A percentile compares a stretch with the other conserved stretches of the same genome.
Evolutionary conservation across 805 yeast species (phyloP).

Genomic region (Naumovozyma baii): DNA sequence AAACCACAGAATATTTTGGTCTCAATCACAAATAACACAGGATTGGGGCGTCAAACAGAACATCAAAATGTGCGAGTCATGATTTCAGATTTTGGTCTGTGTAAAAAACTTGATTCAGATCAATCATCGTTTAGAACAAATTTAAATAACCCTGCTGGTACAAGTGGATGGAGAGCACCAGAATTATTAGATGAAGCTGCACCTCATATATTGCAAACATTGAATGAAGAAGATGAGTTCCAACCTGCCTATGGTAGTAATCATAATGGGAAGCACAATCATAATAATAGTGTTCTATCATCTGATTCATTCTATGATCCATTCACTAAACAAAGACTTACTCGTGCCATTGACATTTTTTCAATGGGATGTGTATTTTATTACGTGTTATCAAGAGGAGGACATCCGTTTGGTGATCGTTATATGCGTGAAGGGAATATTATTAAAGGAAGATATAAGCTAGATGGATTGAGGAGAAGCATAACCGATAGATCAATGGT

Average conservation of each 20-base stretch:
- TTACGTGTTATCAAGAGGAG: slow-evolving; percentile 72
- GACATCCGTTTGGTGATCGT: slow-evolving; percentile 92
- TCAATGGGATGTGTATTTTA: slow-evolving; percentile 91
- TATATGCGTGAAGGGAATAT: slow-evolving; percentile 85
- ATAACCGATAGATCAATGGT: slow-evolving; percentile 21
- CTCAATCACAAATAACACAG: slow-evolving; percentile 48
- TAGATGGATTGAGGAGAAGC: slow-evolving; percentile 33
- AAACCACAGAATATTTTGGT: slow-evolving; percentile 91
- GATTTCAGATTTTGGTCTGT: slow-evolving; percentile 92
- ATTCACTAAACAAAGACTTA: slow-evolving; percentile 48
- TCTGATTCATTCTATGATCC: slow-evolving; percentile 29
- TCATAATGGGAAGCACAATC: slow-evolving; percentile 17
- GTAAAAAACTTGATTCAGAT: slow-evolving; percentile 83
- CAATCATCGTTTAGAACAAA: slow-evolving; percentile 92
- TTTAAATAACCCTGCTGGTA: slow-evolving; percentile 80
- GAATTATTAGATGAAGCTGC: slow-evolving; percentile 44
- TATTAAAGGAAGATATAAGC: slow-evolving; percentile 50
- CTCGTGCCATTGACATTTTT: slow-evolving; percentile 87
- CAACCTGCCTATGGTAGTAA: not conserved
- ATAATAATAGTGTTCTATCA: slow-evolving; percentile 7
- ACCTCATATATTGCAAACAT: slow-evolving; percentile 2
- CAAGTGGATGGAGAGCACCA: slow-evolving; percentile 98
- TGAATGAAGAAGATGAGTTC: slow-evolving; percentile 24
- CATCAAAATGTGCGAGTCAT: slow-evolving; percentile 51
- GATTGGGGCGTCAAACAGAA: slow-evolving; percentile 15